Evolutionary conservation across 441 rosid genomes (phyloP).

Genomic region (Euphorbia celastroides): DNA sequence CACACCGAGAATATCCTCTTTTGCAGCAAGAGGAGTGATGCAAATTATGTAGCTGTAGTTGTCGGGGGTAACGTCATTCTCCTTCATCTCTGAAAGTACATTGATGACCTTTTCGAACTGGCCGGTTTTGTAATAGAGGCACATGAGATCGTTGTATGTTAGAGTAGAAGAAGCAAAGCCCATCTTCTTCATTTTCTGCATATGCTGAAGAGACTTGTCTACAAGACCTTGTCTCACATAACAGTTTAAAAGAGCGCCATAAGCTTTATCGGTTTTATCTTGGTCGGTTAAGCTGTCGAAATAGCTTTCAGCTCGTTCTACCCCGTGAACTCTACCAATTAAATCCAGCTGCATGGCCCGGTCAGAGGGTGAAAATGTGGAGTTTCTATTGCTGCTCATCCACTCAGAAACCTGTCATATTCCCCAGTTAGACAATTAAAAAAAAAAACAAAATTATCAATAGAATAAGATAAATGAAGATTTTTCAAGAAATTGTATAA

Average conservation of each 20-base stretch:
- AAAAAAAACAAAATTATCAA: not conserved
- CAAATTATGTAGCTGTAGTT: conserved; percentile 43
- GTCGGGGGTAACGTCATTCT: conserved; percentile 36
- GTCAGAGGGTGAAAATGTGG: conserved; percentile 25
- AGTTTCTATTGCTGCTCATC: conserved; percentile 23
- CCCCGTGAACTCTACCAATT: conserved; percentile 40
- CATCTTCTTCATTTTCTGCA: conserved; percentile 43
- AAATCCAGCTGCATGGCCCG: conserved; percentile 44
- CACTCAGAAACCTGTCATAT: conserved; percentile 39
- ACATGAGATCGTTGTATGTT: conserved; percentile 39
- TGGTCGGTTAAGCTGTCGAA: conserved; percentile 30
- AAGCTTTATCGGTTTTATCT: conserved; percentile 33
- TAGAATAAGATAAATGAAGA: not conserved
- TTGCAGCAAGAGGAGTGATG: conserved; percentile 33
- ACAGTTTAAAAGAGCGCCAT: conserved; percentile 53
- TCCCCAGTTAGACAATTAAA: not conserved
- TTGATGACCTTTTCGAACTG: conserved; percentile 34
- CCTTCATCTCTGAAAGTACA: conserved; percentile 43
- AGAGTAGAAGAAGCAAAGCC: conserved; percentile 28
- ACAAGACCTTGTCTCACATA: conserved; percentile 36
- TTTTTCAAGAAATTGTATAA: not conserved
- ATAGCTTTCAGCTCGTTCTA: conserved; percentile 37
- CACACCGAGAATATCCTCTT: conserved; percentile 32
- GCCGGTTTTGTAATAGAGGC: conserved; percentile 30
- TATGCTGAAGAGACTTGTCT: conserved; percentile 33